These are phyloP conservation scores for Cercis canadensis DNA, from an alignment of 306 rosid genomes.

Conservation along the genomic window DNA sequence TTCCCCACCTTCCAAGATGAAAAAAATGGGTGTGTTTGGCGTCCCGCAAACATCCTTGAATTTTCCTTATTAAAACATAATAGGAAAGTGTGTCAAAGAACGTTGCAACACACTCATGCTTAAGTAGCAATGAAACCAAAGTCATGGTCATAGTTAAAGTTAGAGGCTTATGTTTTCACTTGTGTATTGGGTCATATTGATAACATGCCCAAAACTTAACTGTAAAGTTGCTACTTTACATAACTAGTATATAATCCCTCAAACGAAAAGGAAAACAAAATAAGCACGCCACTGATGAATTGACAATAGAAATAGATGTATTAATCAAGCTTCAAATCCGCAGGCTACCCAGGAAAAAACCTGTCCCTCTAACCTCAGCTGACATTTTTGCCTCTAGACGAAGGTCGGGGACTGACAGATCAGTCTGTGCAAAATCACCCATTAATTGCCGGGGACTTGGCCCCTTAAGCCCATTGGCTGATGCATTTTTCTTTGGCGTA, in stretches of 20 bases:
- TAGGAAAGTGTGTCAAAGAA: slow-evolving; percentile 30
- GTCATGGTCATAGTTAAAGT: not conserved
- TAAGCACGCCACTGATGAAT: slow-evolving; percentile 1
- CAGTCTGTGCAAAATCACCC: slow-evolving; percentile 32
- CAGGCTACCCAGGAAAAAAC: not conserved
- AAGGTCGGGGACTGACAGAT: slow-evolving; percentile 54
- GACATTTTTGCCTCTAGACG: slow-evolving; percentile 67
- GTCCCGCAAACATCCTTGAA: slow-evolving; percentile 70
- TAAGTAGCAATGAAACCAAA: slow-evolving; percentile 11
- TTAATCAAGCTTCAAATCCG: slow-evolving; percentile 21
- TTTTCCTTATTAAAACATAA: slow-evolving; percentile 60
- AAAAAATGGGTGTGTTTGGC: slow-evolving; percentile 78
- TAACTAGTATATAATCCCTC: slow-evolving; percentile 24
- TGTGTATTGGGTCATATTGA: not conserved
- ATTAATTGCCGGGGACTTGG: slow-evolving; percentile 30
- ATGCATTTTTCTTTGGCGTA: slow-evolving; percentile 61
- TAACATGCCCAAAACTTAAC: not conserved
- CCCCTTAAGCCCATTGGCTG: slow-evolving; percentile 27
- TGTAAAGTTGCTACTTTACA: not conserved
- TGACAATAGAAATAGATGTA: no score
- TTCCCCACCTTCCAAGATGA: slow-evolving; percentile 52
- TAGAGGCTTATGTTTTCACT: slow-evolving; percentile 13
- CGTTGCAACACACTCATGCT: slow-evolving; percentile 29
- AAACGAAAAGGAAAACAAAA: not conserved
- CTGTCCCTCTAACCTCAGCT: slow-evolving; percentile 61